These are phyloP conservation scores for Metroxylon sagu DNA, from an alignment of 176 grass and related monocot genomes.

Conservation along the genomic window DNA sequence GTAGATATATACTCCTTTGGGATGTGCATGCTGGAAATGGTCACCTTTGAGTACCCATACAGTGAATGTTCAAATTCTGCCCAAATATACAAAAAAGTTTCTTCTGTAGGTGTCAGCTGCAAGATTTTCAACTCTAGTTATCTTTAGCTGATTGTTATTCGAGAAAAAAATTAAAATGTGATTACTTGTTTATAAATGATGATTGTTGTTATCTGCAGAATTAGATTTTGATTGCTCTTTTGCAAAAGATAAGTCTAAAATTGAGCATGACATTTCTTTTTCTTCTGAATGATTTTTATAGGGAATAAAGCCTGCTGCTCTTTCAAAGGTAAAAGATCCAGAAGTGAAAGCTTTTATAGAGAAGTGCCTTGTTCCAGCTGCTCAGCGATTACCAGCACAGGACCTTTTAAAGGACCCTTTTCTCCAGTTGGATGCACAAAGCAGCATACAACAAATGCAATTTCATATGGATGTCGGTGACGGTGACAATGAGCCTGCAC, in stretches of 20 bases:
- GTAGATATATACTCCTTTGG: slow-evolving; percentile 61
- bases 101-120: slow-evolving; percentile 25
- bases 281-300: slow-evolving; percentile 10
- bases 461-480: background rate
- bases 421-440: slow-evolving; percentile 16
- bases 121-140: no score
- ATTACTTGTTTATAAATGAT: no score
- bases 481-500: slow-evolving; percentile 4
- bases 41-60: slow-evolving; percentile 53
- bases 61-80: slow-evolving; percentile 34
- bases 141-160: no score
- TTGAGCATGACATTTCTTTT: background rate
- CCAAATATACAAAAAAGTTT: slow-evolving; percentile 46
- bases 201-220: no score
- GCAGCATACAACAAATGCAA: background rate
- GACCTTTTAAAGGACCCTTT: slow-evolving; percentile 39
- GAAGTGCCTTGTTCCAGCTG: slow-evolving; percentile 32
- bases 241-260: background rate
- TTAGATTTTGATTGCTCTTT: no score
- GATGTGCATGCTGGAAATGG: slow-evolving; percentile 56
- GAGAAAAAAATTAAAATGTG: no score
- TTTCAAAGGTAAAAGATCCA: slow-evolving; percentile 35
- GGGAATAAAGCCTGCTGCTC: slow-evolving; percentile 39
- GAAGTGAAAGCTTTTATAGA: slow-evolving; percentile 48
- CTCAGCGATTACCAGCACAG: slow-evolving; percentile 17